phyloP scores from a whole-genome alignment of 2,329 filamentous ascomycete genomes.

The Coniochaeta pulveracea region DNA sequence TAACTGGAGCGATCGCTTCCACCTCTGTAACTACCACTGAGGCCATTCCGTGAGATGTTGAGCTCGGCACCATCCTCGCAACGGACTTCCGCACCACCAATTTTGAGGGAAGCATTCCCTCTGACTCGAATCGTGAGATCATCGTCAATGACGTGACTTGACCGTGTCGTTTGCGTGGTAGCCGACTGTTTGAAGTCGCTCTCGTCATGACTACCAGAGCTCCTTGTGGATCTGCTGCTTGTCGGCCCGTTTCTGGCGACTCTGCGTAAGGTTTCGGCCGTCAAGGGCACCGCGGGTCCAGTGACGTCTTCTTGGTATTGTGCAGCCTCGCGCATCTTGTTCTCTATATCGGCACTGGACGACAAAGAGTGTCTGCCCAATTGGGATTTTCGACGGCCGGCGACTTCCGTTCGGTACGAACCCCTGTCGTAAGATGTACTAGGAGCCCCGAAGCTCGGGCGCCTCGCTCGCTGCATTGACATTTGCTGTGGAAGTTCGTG shows the following conservation, averaged over 20 bases:
- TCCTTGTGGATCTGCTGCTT: conserved; percentile 47
- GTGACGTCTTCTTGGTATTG: conserved; percentile 42
- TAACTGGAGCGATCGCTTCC: conserved; percentile 42
- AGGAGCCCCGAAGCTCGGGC: conserved; percentile 20
- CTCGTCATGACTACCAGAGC: conserved; percentile 49
- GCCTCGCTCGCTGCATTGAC: conserved; percentile 13
- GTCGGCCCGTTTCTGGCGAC: conserved; percentile 31
- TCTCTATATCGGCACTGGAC: conserved; percentile 22
- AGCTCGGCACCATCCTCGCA: conserved; percentile 49
- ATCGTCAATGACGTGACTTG: conserved; percentile 35
- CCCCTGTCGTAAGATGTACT: conserved; percentile 26
- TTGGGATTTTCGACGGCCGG: conserved; percentile 28
- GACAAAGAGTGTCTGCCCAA: conserved; percentile 22
- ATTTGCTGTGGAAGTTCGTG: conserved; percentile 18
- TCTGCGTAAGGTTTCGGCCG: conserved; percentile 42
- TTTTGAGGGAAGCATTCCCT: conserved; percentile 41
- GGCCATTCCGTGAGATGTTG: conserved; percentile 29
- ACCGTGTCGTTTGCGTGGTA: conserved; percentile 49
- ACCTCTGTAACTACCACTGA: conserved; percentile 20
- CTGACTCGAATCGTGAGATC: conserved; percentile 52
- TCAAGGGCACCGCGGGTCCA: conserved; percentile 34
- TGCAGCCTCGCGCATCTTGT: conserved; percentile 28
- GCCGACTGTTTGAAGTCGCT: conserved; percentile 52
- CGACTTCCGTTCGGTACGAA: conserved; percentile 28
- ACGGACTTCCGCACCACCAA: conserved; percentile 46